Evolutionary conservation across 2,329 filamentous ascomycete species (phyloP).

Genomic region (Fusarium torulosum): DNA sequence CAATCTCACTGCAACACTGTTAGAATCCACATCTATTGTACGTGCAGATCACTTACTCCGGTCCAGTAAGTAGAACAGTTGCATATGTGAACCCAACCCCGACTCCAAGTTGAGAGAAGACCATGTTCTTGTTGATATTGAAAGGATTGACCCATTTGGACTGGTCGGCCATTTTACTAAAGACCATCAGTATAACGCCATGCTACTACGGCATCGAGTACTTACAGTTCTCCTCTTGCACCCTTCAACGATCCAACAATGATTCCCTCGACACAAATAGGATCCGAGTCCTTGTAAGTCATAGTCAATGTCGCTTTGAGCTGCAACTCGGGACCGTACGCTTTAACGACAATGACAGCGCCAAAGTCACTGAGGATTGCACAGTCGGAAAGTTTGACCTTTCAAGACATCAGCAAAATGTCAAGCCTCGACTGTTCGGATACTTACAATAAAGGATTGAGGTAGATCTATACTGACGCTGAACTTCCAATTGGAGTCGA

Average conservation of each 20-base stretch:
- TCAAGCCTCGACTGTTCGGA: neutral
- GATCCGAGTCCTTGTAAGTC: neutral
- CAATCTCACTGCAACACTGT: neutral
- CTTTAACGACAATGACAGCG: neutral
- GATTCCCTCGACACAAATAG: neutral
- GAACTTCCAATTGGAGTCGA: neutral
- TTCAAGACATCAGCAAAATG: neutral
- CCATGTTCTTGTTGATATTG: neutral
- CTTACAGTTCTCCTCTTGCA: neutral
- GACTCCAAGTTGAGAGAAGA: neutral
- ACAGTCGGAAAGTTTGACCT: neutral
- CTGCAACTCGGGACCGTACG: neutral
- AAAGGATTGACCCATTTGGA: neutral
- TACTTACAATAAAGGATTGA: neutral
- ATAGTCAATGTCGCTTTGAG: neutral
- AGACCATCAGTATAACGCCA: neutral
- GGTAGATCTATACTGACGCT: neutral
- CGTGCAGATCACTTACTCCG: neutral
- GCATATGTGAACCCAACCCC: neutral
- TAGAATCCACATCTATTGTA: neutral
- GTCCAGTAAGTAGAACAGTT: neutral
- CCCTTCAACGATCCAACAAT: neutral
- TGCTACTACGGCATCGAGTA: neutral
- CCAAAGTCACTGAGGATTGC: neutral
- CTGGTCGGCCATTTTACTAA: neutral